Percentiles rank a stretch among this genome's conserved stretches.
Conservation (phyloP, 1,139 yeast genomes). For the Wickerhamiella infanticola region DNA sequence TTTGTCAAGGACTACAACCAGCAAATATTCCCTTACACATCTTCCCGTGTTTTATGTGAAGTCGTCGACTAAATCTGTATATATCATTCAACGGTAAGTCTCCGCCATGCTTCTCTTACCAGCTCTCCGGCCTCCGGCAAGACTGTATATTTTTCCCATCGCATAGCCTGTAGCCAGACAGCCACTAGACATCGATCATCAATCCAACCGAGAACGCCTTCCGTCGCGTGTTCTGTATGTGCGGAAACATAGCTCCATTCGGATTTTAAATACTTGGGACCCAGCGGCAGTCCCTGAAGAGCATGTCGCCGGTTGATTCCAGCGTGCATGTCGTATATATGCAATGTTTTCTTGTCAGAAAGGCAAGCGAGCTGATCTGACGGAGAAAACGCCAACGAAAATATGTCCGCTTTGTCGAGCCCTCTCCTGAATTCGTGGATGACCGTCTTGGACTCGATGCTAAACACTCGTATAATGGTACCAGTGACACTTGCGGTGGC, state of each 20-base stretch:
- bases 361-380: conserved; percentile 67
- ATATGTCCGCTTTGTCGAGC: conserved; percentile 62
- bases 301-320: conserved; percentile 44
- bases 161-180: conserved; percentile 52
- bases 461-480: conserved; percentile 66
- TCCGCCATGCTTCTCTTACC: conserved; percentile 65
- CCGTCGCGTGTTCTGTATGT: conserved; percentile 32
- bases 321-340: conserved; percentile 43
- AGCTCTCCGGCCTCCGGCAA: conserved; percentile 33
- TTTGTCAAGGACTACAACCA: conserved; percentile 45
- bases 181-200: conserved; percentile 50
- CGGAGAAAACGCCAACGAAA: conserved; percentile 68
- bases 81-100: conserved; percentile 21
- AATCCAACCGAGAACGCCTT: conserved; percentile 68
- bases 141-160: conserved; percentile 77
- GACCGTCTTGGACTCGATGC: conserved; percentile 56
- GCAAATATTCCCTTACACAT: conserved; percentile 26
- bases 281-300: conserved; percentile 48
- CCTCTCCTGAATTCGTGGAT: conserved; percentile 80
- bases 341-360: conserved; percentile 79
- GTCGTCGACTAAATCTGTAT: conserved; percentile 22
- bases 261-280: conserved; percentile 66
- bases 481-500: conserved; percentile 88
- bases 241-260: conserved; percentile 81
- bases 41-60: conserved; percentile 23